Evolutionary conservation across 768 basidiomycete genomes (phyloP), one percentile per base, ranked within the genome.

Genomic region (Collybia sp.): DNA sequence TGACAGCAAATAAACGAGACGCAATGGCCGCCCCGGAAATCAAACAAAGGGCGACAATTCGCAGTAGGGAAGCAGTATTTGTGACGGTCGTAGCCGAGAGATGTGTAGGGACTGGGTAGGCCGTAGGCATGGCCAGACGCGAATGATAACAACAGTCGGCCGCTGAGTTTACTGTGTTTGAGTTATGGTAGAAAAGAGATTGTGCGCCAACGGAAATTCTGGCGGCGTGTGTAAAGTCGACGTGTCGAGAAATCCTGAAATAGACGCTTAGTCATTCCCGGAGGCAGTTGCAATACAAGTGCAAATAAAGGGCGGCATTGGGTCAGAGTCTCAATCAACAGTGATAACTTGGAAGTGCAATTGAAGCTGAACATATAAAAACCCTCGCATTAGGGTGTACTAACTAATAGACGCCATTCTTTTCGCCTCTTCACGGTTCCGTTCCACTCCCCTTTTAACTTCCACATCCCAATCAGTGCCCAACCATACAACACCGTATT

Each of bases 21-120:
- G 94, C 86, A 59, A 97, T 88, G 17, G 96, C 94, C 58, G 94
- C 93, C 55, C 79, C 93, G 45, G 93, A 93, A 58, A 98, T 97
- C 60, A 95, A 75, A 12, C 79, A 75, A 46, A 99, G 85, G 17
- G 94, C 88, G 53, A 96, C 77, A 52, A 95, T 92, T 53, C 91
- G 85, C 54, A 99, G 73, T 54, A 98, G 76, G 42, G 93, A 93
- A 35, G 86, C 80, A n/a, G 90, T 88, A 58, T 97, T 96, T 43
- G 80, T 71, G 56, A 93, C 81, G 36, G 89, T 85, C 48, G 78
- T 66, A 31, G 82, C 77, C 5, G 90, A 80, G 46, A 90, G 49
- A 53, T 85, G 71, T 49, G 75, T 69, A 71, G 87, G 85, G 66
- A 89, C 73, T 44, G 83, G 74, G 59, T 84, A 86, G 63, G 85